These are phyloP conservation scores for Anthostomella pinea DNA, from an alignment of 2,329 filamentous ascomycete species.

Conservation along the genomic window DNA sequence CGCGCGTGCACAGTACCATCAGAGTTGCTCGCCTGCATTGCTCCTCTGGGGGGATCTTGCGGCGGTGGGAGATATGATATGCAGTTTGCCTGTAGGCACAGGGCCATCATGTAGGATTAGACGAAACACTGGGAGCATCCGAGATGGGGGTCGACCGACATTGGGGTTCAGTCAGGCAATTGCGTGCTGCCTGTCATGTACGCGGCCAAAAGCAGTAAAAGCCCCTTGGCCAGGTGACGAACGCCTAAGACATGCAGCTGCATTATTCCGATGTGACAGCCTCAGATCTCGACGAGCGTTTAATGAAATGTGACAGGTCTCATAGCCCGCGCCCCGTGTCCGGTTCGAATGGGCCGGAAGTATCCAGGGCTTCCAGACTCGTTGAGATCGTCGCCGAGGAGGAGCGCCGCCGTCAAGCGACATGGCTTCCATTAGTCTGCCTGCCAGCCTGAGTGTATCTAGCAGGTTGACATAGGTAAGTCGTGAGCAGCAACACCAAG, in stretches of 20 bases:
- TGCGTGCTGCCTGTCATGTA: constrained; percentile 11
- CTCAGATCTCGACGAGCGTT: constrained; percentile 24
- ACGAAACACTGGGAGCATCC: not conserved
- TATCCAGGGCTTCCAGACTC: not conserved
- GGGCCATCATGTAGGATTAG: constrained; percentile 1
- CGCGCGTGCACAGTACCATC: constrained; percentile 5
- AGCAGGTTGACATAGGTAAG: too few species aligned
- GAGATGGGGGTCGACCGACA: constrained; percentile 1
- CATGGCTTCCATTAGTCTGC: too few species aligned
- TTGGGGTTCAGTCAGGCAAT: constrained; percentile 6
- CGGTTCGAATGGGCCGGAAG: constrained; percentile 2
- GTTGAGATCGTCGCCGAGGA: too few species aligned
- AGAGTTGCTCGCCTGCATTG: constrained; percentile 11
- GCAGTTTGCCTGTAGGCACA: constrained; percentile 12
- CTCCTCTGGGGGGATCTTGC: constrained; percentile 4
- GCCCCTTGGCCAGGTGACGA: constrained; percentile 21
- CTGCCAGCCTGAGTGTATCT: too few species aligned
- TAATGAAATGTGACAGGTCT: constrained; percentile 25
- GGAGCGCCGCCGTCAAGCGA: too few species aligned
- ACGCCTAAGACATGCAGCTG: constrained; percentile 29
- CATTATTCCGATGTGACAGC: constrained; percentile 27
- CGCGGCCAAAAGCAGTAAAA: constrained; percentile 24
- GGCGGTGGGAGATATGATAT: constrained; percentile 16
- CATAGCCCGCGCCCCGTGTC: constrained; percentile 16
- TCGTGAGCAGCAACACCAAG: too few species aligned